Evolutionary conservation across 805 yeast species (phyloP), one percentile per base, ranked within the genome.

Genomic region (Cyberlindnera misumaiensis): DNA sequence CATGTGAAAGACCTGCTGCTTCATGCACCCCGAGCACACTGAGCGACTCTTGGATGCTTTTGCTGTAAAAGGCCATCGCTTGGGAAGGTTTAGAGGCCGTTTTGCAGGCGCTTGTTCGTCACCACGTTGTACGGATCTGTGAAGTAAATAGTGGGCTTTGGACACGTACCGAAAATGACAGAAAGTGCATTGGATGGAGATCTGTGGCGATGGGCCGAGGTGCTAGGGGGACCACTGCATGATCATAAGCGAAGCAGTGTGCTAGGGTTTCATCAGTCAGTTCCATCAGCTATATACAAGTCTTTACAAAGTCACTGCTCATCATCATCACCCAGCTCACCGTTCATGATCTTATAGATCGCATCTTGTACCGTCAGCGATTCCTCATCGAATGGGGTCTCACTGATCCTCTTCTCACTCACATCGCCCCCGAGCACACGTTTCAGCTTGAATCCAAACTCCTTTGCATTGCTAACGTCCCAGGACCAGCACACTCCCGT

Each of bases 401-500:
- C 54, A 57, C 52, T 73, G 48, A 62, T 40, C 20, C 65, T 67
- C 39, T 62, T 60, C 42, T 77, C 75, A 22, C 73, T 75, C 37
- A 74, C 74, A 36, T 75, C 77, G 10, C 93, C 94, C 30, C 94
- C 93, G 50, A 83, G 60, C 36, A 65, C 52, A 9, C 65, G 58
- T 58, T 78, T 80, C 77, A 84, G 74, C 53, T 72, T 72, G 64
- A 67, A 66, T 3, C 89, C 81, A 57, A 87, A 84, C 55, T 87
- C 96, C 40, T 69, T 65, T 34, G 81, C 66, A 22, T 65, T 68
- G 7, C 84, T 73, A 10, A 87, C 80, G 53, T 87, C 95, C 60
- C 72, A 68, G 30, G 78, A 67, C 96, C 96, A 88, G 51, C 86
- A 79, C 3, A 77, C 67, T 2, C 95, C 94, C 29, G 84, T 73